Evolutionary conservation across 2,329 filamentous ascomycete species (phyloP), one percentile per base, ranked within the genome.

Genomic region (Trichoderma sp.): DNA sequence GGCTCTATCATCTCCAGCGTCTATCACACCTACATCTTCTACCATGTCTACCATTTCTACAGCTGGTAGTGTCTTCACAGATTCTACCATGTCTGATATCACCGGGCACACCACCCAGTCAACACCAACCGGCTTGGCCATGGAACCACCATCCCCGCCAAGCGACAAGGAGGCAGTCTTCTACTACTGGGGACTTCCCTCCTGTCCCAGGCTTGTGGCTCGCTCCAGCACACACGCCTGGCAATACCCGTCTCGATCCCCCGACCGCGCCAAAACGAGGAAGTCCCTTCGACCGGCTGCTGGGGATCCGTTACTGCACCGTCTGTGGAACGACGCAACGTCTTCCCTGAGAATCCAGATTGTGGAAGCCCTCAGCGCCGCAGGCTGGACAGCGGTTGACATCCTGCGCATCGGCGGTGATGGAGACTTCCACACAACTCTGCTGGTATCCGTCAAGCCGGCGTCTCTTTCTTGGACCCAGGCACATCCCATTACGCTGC

Each of bases 181-280:
- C 47, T 63, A 63, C 16, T 63, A 55, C 16, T n/a, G 27, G 8
- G 60, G 43, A n/a, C 60, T 63, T 19, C 60, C 60, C 5, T 63
- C 47, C 24, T 7, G 60, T 21, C 60, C 47, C 3, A 63, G 19
- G 4, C 60, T 63, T 19, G 21, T 63, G 11, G 60, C 47, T 2
- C 21, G 43, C 8, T 53, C 31, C n/a, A 63, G 60, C 47, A 63
- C 4, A 5, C 8, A 63, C 13, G 14, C 14, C 13, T 53, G 43
- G 47, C 13, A 21, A 13, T 19, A 53, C 3, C 10, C 4, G 24
- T 10, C n/a, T 10, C 35, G 4, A 5, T 31, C 14, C 4, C 16
- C 3, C 31, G 6, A 19, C 10, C 33, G 10, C 33, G 5, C 8
- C 1, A 6, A n/a, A 5, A 10, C 10, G 19, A 21, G 33, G 24